phyloP scores from a whole-genome alignment of 495 filamentous ascomycete genomes.

The Aspergillus ellipticus region DNA sequence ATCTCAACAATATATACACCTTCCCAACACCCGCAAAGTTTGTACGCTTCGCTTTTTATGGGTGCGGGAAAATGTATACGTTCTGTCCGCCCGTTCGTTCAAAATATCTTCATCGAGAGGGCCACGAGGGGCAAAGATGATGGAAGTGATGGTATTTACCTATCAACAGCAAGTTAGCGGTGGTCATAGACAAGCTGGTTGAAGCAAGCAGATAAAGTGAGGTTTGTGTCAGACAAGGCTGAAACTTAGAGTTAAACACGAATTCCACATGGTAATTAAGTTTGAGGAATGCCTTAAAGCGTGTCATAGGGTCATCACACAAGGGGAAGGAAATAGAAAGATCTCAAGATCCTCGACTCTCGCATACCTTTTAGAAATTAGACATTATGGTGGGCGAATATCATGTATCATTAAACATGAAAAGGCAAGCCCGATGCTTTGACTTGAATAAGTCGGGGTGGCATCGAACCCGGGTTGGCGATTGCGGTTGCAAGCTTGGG shows the following conservation, averaged over 20 bases:
- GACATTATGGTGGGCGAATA: conserved; percentile 6
- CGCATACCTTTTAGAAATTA: conserved; percentile 19
- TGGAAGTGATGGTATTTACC: conserved; percentile 48
- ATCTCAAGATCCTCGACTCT: conserved; percentile 6
- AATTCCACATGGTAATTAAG: conserved; percentile 86
- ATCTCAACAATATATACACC: conserved; percentile 92
- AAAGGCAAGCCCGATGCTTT: neutral
- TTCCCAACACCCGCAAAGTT: conserved; percentile 66
- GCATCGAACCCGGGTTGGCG: conserved; percentile 6
- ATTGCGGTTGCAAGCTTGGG: conserved; percentile 20
- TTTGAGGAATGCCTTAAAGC: conserved; percentile 95
- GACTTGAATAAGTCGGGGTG: neutral
- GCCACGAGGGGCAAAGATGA: conserved; percentile 13
- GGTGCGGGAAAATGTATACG: conserved; percentile 61
- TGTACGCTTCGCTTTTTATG: conserved; percentile 78
- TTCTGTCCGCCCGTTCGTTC: conserved; percentile 99
- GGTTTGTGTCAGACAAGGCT: conserved; percentile 90
- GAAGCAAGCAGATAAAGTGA: conserved; percentile 23
- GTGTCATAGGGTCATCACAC: conserved; percentile 82
- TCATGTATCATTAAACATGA: neutral
- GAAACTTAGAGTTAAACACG: conserved; percentile 77
- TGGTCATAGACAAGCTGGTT: conserved; percentile 17
- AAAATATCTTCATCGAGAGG: conserved; percentile 77
- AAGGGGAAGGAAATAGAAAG: conserved; percentile 27
- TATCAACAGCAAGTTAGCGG: conserved; percentile 45